Percentiles rank a stretch among this genome's conserved stretches.
phyloP scores from a whole-genome alignment of 2,329 filamentous ascomycete genomes.

The Leptographium galeiforme region DNA sequence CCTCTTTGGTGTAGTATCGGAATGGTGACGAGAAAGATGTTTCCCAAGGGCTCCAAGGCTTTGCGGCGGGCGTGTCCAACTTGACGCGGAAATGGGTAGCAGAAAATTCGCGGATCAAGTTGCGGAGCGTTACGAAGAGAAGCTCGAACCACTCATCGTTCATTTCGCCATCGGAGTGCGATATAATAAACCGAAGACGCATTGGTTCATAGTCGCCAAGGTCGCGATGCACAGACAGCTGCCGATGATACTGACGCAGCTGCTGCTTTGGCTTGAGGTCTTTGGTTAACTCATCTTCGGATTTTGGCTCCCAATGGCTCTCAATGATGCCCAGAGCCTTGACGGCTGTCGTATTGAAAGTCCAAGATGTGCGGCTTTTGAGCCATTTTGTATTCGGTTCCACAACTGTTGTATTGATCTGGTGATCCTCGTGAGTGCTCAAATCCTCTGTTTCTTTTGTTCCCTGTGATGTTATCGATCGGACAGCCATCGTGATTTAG shows the following conservation, averaged over 20 bases:
- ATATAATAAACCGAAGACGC: slow-evolving; percentile 10
- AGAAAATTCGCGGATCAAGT: slow-evolving; percentile 13
- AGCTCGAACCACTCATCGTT: slow-evolving; percentile 15
- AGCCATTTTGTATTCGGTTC: background rate
- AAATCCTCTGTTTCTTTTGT: background rate
- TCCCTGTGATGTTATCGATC: background rate
- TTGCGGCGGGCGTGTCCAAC: background rate
- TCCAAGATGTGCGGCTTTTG: background rate
- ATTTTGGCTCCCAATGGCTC: slow-evolving; percentile 8
- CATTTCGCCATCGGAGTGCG: slow-evolving; percentile 10
- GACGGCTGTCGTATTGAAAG: background rate
- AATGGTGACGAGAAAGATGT: slow-evolving; percentile 18
- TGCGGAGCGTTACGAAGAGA: slow-evolving; percentile 17
- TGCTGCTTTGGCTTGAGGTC: background rate
- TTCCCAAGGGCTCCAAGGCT: background rate
- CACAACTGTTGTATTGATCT: background rate
- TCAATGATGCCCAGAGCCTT: slow-evolving; percentile 6
- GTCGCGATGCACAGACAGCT: slow-evolving; percentile 1
- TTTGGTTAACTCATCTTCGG: background rate
- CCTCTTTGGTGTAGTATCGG: slow-evolving; percentile 18
- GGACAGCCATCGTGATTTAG: no score
- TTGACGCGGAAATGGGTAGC: slow-evolving; percentile 16
- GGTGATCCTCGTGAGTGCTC: background rate
- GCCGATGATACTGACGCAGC: background rate
- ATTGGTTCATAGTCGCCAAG: slow-evolving; percentile 11